Evolutionary conservation across 2,329 filamentous ascomycete species (phyloP).

Genomic region (Pezicula neosporulosa): DNA sequence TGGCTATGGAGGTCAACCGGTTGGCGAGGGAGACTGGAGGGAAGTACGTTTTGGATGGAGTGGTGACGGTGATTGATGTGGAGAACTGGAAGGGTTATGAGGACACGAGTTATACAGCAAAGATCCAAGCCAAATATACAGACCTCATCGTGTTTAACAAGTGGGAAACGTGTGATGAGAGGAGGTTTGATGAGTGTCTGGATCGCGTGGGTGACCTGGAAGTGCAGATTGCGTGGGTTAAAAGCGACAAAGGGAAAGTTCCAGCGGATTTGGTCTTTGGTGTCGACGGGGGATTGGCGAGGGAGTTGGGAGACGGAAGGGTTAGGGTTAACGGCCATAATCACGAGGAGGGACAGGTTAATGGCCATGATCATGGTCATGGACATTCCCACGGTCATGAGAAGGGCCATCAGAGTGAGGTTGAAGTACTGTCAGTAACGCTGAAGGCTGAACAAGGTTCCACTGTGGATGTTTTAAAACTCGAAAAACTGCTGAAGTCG

Average conservation of each 20-base stretch:
- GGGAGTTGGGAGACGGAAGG: constrained; percentile 41
- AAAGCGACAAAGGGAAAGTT: constrained; percentile 78
- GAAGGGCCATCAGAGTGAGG: constrained; percentile 71
- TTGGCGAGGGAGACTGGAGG: constrained; percentile 51
- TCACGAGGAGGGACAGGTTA: constrained; percentile 20
- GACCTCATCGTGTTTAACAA: constrained; percentile 73
- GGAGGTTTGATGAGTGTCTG: constrained; percentile 59
- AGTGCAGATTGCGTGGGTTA: constrained; percentile 69
- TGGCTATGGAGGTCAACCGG: constrained; percentile 70
- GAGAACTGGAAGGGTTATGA: constrained; percentile 76
- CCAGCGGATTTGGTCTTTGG: constrained; percentile 79
- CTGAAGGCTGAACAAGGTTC: constrained; percentile 44
- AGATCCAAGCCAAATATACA: constrained; percentile 68
- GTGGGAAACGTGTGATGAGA: constrained; percentile 62
- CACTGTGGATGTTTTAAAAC: constrained; percentile 53
- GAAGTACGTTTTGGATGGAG: constrained; percentile 62
- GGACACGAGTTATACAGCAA: constrained; percentile 67
- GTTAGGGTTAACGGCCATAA: constrained; percentile 13
- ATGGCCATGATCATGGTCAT: constrained; percentile 23
- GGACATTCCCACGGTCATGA: constrained; percentile 33
- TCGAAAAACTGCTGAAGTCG: constrained; percentile 63
- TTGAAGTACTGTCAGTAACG: constrained; percentile 85
- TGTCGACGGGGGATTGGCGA: constrained; percentile 76
- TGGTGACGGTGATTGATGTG: constrained; percentile 69
- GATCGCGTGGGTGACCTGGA: constrained; percentile 67